Base-by-base conservation (phyloP, 1,284 basidiomycete species). In the Takashimella koratensis region DNA sequence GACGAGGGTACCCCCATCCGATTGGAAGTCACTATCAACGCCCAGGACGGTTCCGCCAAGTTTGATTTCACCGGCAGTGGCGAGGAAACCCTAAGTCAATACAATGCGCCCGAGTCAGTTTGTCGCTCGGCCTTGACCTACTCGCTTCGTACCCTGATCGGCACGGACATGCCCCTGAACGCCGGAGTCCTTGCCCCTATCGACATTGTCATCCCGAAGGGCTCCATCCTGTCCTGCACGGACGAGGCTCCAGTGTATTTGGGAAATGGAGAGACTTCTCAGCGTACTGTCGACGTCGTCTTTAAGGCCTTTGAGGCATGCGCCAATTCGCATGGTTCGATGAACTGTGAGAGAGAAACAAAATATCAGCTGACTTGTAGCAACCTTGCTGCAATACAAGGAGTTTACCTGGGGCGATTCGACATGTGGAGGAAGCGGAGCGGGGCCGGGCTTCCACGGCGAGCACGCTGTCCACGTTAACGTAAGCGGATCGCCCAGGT, bases 111-210 rank as follows among this genome's bases (percentile, higher is more conserved):
- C 0, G 87, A 87, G 42, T 87, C 87, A 2, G 93, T 98, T 41
- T 88, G 89, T 1, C 89, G 93, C 71, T 88, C 88, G 1, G 92
- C 94, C 1, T 87, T 97, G 57, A 95, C 98, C 63, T 98, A 98
- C 76, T 90, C 65, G 36, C 53, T 71, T n/a, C 59, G 66, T 45
- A 58, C 61, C 4, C 62, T 71, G 52, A 62, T 68, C 30, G 62
- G 57, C 27, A 55, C 59, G 57, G 93, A 96, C 66, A 97, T 97
- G 46, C 94, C 94, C 3, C 81, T 98, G 23, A 97, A 97, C 70
- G 90, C 90, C 20, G 93, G 93, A 1, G 96, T 92, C 69, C 80
- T 96, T 16, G 82, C 78, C 6, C 62, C 61, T 44, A 47, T 60
- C 45, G 59, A 73, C 84, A 88, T 97, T 59, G 83, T 80, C 59